Percentiles rank a stretch among this genome's conserved stretches.
Evolutionary conservation across 306 rosid genomes (phyloP).

Genomic region (Luffa aegyptiaca): DNA sequence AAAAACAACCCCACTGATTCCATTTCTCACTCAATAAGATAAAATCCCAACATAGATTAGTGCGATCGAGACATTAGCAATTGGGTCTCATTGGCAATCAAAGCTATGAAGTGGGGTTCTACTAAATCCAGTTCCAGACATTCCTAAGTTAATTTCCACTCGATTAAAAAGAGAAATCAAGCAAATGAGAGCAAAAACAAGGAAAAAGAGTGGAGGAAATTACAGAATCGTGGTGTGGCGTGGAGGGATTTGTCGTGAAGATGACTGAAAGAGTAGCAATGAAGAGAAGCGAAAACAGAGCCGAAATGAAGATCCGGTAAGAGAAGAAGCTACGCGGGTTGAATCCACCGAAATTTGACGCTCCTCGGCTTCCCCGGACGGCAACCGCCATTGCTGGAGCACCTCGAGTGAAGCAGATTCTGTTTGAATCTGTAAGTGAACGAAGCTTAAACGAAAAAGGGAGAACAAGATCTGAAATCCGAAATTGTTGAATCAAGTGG

Average conservation of each 20-base stretch:
- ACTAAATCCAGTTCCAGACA: neutral
- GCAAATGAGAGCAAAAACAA: neutral
- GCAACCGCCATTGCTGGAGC: slow-evolving; percentile 74
- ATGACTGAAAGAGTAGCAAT: slow-evolving; percentile 76
- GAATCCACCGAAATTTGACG: slow-evolving; percentile 32
- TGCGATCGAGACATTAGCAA: neutral
- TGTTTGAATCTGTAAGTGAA: neutral
- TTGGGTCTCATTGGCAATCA: neutral
- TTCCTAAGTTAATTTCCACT: neutral
- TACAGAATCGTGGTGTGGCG: slow-evolving; percentile 61
- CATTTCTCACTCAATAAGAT: neutral
- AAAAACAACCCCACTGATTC: neutral
- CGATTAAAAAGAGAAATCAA: slow-evolving; percentile 2
- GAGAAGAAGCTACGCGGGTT: slow-evolving; percentile 75
- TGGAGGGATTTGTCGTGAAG: slow-evolving; percentile 56
- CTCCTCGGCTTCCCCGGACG: slow-evolving; percentile 68
- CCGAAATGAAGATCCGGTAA: slow-evolving; percentile 93
- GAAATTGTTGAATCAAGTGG: neutral
- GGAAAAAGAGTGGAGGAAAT: slow-evolving; percentile 17
- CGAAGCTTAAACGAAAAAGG: neutral
- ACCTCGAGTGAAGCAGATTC: neutral
- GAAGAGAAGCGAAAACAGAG: slow-evolving; percentile 80
- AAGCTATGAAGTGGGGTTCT: slow-evolving; percentile 2
- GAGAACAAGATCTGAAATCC: slow-evolving; percentile 12
- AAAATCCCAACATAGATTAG: neutral